Evolutionary conservation across 2,329 filamentous ascomycete species (phyloP), one percentile per base, ranked within the genome.

Genomic region (Xylaria multiplex): DNA sequence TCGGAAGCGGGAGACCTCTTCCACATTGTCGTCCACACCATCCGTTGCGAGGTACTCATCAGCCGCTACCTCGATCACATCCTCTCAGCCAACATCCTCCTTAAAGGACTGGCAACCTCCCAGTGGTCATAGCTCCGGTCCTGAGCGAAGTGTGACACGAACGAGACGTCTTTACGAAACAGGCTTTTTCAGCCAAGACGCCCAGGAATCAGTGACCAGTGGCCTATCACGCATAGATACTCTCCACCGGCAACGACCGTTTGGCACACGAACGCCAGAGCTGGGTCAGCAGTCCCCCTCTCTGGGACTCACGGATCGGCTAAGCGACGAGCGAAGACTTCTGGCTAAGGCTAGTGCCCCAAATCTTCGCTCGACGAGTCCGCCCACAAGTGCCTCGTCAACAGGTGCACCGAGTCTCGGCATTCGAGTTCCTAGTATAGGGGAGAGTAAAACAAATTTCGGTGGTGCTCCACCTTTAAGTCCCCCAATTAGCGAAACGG

Each of bases 41-140:
- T 89, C 88, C 0, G 85, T 89, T 45, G 87, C 88, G 30, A 89
- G 92, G 32, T 90, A 88, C 62, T 97, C 95, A 0, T 97, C 94
- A 1, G 92, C 93, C 6, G 93, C 93, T 2, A 97, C 93, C 0
- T 97, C 95, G 0, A 83, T 96, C 57, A 88, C 90, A n/a, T 97
- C 93, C 0, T 73, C 73, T 14, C 92, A 95, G 66, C 81, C 81
- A 16, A 77, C 85, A 0, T 77, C 82, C 2, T 85, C 86, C 1
- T 61, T 82, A 32, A 88, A 84, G 68, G 86, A 88, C 43, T 79
- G 77, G 72, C 82, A 84, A 40, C 77, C 83, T 4, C 80, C 81
- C 1, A 71, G 79, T 2, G 75, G 72, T 46, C 77, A 81, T 6
- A 77, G 78, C n/a, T 71, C 80, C 3, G 79, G 81, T 0, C 73